Base-by-base conservation (phyloP, 331 rosid species). In the Ulmus americana region DNA sequence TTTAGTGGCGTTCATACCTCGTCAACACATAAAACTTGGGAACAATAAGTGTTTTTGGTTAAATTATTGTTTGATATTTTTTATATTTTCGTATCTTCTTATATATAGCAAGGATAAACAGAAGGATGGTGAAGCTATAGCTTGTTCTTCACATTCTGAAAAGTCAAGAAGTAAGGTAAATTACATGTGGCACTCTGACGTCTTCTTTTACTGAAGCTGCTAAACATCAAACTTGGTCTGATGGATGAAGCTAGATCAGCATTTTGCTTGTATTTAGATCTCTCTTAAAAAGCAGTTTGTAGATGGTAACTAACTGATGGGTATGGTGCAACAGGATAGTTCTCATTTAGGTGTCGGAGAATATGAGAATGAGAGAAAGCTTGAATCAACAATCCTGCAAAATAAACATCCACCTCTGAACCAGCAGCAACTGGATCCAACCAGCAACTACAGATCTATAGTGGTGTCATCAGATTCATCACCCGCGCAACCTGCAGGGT, bases 151-250 rank as follows among this genome's bases (percentile, higher is more conserved):
- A 59, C 81, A 70, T 67, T 45, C 65, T 71, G 85, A 79, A 69
- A 63, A 67, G 67, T 83, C 89, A 63, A 81, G 74, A 76, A 91
- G 69, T 78, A 83, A 86, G 98, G 98, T 92, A 78, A 77, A 56
- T 81, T 60, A 39, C 28, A 39, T 14, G 13, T 56, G 54, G 45
- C 57, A 20, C 13, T 59, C 50, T 53, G 64, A 47, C 63, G 73
- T 59, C 35, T 22, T 57, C 20, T 59, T 28, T 75, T n/a, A 61
- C 28, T n/a, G 55, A 48, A 15, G 39, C 7, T 28, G 61, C 13
- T 7, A 6, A 10, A 43, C 52, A 15, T 42, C 51, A 8, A 43
- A n/a, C 39, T 15, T 12, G 40, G 58, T 10, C 39, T 56, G 8
- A 56, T 28, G 43, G 44, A 56, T 56, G 61, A 42, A 61, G 48